Base-by-base conservation (phyloP, 257 asterid species). In the Solanum virginianum region DNA sequence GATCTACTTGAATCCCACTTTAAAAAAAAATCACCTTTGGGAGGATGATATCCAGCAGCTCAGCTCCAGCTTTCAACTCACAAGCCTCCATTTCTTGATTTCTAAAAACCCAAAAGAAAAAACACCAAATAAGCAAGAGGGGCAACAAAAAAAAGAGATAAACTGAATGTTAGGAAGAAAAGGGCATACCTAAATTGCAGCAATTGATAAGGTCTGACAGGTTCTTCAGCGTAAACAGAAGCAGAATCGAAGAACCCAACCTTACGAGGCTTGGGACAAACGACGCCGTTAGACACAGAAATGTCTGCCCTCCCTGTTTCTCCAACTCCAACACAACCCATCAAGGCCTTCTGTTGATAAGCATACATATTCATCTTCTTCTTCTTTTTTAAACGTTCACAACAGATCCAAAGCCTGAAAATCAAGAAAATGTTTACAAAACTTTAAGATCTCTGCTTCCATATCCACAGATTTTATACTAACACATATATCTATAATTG, bases 251-350 rank as follows among this genome's bases (percentile, higher is more conserved):
- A 85, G 18, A 84, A 18, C 57, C 86, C 85, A 75, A 89, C n/a
- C 72, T 89, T 88, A 45, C 91, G 89, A 41, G 95, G 95, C 81
- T 90, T 91, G 0, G 95, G 93, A 82, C 93, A 92, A 87, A 91
- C 87, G 62, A 91, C 91, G 49, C 88, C 90, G 84, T 87, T 81
- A 1, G 90, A 24, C 56, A 53, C 39, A 63, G 39, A 53, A 16
- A 45, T 32, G 22, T 86, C 86, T 13, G 14, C 82, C 60, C 87
- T 80, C 69, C 85, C 60, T 18, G 83, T 79, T 60, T 69, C 84
- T 49, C 84, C 85, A 60, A 85, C 92, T 66, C 89, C 90, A 39
- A 84, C 89, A 75, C 83, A 87, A 84, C 82, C 88, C 79, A 86
- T 86, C 83, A 87, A 86, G 74, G 87, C 86, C 68, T 88, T 88